These are phyloP conservation scores for Stephanodiscus minutulus DNA, from an alignment of 108 stramenopile species.

Conservation along the genomic window DNA sequence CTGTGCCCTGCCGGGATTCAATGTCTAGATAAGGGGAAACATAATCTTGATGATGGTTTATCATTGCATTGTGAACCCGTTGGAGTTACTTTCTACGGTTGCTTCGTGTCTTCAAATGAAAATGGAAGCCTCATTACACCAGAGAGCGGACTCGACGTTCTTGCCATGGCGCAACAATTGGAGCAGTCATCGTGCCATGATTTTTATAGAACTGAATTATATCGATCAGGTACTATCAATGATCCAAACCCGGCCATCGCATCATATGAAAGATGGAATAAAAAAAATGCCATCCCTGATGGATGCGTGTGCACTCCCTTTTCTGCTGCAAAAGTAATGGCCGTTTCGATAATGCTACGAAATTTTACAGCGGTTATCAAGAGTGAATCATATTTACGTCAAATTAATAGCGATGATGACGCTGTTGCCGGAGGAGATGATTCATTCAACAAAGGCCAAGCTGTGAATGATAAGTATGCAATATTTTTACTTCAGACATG, in stretches of 20 bases:
- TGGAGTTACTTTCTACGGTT: constrained; percentile 11
- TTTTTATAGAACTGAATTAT: background rate
- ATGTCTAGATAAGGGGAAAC: constrained; percentile 4
- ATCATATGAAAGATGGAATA: background rate
- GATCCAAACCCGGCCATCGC: background rate
- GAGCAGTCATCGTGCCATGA: constrained; percentile 26
- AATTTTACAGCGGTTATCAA: background rate
- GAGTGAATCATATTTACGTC: constrained; percentile 1
- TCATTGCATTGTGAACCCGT: constrained; percentile 8
- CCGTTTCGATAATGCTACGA: background rate
- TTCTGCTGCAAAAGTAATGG: constrained; percentile 1
- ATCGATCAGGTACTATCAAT: background rate
- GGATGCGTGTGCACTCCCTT: background rate
- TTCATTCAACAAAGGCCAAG: background rate
- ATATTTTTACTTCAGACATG: constrained; percentile 2
- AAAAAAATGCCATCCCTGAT: background rate
- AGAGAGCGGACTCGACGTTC: constrained; percentile 31
- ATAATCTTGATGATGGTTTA: constrained; percentile 2
- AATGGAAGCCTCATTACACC: constrained; percentile 27
- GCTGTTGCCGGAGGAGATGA: background rate
- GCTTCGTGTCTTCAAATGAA: background rate
- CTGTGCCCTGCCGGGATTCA: background rate
- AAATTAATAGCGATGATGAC: background rate
- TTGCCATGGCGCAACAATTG: constrained; percentile 34
- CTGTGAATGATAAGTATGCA: constrained; percentile 1